Conservation (phyloP, 179 eudicot genomes). For the Carnegiea gigantea region DNA sequence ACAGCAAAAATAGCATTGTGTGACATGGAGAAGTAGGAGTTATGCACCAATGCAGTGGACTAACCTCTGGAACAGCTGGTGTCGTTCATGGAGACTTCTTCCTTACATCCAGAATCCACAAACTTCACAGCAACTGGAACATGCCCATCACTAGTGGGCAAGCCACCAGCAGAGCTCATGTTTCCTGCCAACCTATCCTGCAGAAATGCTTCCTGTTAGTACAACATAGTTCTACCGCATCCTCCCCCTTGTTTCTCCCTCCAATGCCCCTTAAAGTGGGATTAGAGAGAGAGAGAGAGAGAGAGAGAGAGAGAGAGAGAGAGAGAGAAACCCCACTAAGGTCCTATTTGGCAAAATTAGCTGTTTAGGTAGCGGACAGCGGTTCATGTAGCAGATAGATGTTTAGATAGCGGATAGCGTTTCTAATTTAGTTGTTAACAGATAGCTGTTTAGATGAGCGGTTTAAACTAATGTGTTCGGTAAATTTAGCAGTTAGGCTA, state of each 20-base stretch:
- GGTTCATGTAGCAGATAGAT: too few relatives aligned
- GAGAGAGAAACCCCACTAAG: neutral
- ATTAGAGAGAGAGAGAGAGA: neutral
- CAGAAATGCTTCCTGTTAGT: constrained; percentile 14
- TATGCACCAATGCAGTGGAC: constrained; percentile 1
- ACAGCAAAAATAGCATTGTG: constrained; percentile 9
- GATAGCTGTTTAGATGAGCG: too few relatives aligned
- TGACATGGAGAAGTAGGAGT: neutral
- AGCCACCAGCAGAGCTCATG: constrained; percentile 36
- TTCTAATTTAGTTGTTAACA: too few relatives aligned
- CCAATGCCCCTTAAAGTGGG: neutral
- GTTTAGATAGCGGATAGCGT: too few relatives aligned
- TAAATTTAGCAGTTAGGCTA: too few relatives aligned
- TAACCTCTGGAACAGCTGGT: constrained; percentile 46
- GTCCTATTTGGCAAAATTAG: too few relatives aligned
- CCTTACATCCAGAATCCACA: constrained; percentile 64
- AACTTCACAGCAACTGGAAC: constrained; percentile 77
- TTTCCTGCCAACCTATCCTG: constrained; percentile 61
- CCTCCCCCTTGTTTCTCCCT: neutral
- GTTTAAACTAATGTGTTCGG: too few relatives aligned
- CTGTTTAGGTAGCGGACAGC: too few relatives aligned
- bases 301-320: too few relatives aligned
- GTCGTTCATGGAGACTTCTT: constrained; percentile 41
- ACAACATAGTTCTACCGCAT: neutral
- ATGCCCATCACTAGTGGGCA: constrained; percentile 52